Base-by-base conservation (phyloP, 192 early-diverging fungal species). In the Coemansia sp. region DNA sequence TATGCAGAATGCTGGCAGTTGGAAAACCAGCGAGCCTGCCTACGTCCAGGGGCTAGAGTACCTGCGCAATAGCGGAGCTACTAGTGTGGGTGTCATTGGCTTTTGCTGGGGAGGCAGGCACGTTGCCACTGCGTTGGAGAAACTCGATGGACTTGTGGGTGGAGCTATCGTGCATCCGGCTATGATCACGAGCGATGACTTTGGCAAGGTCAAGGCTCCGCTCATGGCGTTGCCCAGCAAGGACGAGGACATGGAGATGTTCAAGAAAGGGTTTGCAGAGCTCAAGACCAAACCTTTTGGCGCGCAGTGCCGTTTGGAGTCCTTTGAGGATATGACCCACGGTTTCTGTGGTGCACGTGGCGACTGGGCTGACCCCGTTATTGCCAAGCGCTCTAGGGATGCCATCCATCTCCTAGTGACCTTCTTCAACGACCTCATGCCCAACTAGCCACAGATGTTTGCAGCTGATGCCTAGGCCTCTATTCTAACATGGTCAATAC, bases 61-160 rank as follows among this genome's bases (percentile, higher is more conserved):
- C 58, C 47, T 80, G 43, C 63, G 68, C 38, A 66, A 76, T 9
- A 85, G 85, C 69, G 88, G 90, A 43, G 82, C 80, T 49, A 68
- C 68, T 11, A 65, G 78, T 9, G 79, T 87, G 44, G 88, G 88
- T 29, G 43, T 88, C 9, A 67, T 89, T 64, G 92, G 91, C 8
- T 89, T 91, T 70, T 92, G 91, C 85, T 92, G 91, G 91, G 91
- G 92, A 46, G 87, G 81, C 13, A 80, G 88, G 65, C 84, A 90
- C 63, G 73, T 87, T 20, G 80, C 83, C 5, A 61, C 80, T 39
- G 85, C 85, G 38, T 72, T 80, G 27, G 66, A 87, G 11, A 71
- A 81, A 43, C 82, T 86, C 6, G 66, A 72, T 3, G 87, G 85
- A 8, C 80, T 88, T 49, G 65, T 70, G 12, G 79, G 87, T 4